These are phyloP conservation scores for Salix viminalis DNA, from an alignment of 345 rosid genomes.

Conservation along the genomic window DNA sequence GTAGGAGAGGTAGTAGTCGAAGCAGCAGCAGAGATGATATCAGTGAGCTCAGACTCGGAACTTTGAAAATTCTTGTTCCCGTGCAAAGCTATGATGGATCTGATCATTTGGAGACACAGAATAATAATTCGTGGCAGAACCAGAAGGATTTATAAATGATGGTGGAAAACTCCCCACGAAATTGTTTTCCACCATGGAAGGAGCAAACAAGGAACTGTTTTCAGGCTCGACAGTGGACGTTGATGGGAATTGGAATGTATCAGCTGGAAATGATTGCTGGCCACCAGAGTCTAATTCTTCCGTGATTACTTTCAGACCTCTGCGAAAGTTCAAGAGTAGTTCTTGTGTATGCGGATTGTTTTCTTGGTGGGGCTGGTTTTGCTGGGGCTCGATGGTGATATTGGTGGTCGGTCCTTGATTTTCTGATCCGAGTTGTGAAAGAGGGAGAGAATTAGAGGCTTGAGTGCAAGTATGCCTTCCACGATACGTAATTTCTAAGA, in stretches of 20 bases:
- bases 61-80: conserved; percentile 22
- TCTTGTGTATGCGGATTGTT: conserved; percentile 1
- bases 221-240: not conserved
- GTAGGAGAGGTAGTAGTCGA: conserved; percentile 38
- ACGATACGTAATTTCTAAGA: conserved; percentile 68
- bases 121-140: conserved; percentile 25
- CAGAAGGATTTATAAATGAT: conserved; percentile 21
- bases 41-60: conserved; percentile 12
- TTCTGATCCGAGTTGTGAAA: conserved; percentile 7
- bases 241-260: conserved; percentile 14
- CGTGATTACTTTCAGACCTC: conserved; percentile 9
- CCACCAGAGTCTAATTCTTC: not conserved
- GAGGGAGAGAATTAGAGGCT: conserved; percentile 25
- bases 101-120: conserved; percentile 13
- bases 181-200: not conserved
- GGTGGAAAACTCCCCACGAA: conserved; percentile 7
- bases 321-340: conserved; percentile 7
- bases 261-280: not conserved
- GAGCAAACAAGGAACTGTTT: not conserved
- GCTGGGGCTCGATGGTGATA: not conserved
- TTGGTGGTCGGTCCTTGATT: conserved; percentile 3
- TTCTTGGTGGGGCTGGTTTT: not conserved
- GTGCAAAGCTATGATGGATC: conserved; percentile 1
- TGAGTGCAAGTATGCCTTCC: conserved; percentile 67
- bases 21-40: conserved; percentile 23